These are phyloP conservation scores for Uronychia binucleata DNA, from an alignment of 73 alveolate species.

Conservation along the genomic window DNA sequence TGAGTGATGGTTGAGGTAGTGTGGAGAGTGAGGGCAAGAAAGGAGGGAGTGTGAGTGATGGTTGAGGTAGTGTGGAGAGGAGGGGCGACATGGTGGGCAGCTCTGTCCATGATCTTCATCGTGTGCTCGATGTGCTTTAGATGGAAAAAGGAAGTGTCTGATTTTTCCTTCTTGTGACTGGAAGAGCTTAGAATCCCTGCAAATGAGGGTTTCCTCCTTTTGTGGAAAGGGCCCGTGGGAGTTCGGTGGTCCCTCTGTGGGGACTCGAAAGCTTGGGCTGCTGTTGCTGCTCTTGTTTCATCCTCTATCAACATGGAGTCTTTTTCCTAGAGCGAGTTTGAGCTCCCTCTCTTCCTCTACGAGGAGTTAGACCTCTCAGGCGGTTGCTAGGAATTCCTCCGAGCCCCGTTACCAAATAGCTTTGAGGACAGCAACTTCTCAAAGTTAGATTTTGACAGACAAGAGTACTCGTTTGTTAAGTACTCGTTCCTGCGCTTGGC, in stretches of 20 bases:
- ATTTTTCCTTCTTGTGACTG: not conserved
- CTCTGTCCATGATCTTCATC: not conserved
- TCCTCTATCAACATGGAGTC: not conserved
- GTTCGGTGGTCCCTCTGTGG: not conserved
- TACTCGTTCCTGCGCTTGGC: too few relatives aligned
- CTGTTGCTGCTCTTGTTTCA: too few relatives aligned
- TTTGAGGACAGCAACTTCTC: not conserved
- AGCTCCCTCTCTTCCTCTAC: not conserved
- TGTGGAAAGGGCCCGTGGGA: not conserved
- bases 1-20: too few relatives aligned
- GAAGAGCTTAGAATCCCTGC: not conserved
- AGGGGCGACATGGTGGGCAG: too few relatives aligned
- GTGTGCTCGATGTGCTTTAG: not conserved
- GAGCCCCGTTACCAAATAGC: not conserved
- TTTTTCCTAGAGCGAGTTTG: not conserved
- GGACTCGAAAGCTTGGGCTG: not conserved
- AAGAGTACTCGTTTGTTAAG: not conserved
- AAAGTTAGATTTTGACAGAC: not conserved
- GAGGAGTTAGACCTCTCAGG: not conserved
- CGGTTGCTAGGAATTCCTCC: not conserved
- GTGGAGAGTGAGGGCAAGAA: too few relatives aligned
- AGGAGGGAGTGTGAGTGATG: too few relatives aligned
- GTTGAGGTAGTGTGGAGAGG: too few relatives aligned
- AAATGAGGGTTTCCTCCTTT: not conserved
- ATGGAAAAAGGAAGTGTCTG: not conserved